A percentile compares a stretch with the other conserved stretches of the same genome.
phyloP scores from a whole-genome alignment of 1,139 yeast species.

The Candida anutae region DNA sequence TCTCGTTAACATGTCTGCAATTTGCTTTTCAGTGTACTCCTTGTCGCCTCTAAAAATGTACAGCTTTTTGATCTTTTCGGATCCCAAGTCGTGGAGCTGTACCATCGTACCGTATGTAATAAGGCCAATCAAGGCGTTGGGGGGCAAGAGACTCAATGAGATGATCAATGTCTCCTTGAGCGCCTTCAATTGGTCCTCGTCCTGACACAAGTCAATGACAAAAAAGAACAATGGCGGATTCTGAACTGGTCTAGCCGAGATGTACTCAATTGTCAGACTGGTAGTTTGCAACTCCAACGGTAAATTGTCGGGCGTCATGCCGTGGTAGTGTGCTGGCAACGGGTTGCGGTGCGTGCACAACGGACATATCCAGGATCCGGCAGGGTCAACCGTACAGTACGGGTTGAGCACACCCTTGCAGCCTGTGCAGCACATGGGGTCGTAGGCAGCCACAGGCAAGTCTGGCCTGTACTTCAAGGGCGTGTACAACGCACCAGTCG shows the following conservation, averaged over 20 bases:
- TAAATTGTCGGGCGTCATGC: constrained; percentile 71
- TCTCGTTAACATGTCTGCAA: constrained; percentile 64
- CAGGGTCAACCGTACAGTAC: constrained; percentile 75
- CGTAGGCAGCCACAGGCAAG: constrained; percentile 76
- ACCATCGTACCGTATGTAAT: constrained; percentile 93
- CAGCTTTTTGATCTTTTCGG: constrained; percentile 67
- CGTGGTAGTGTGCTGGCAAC: constrained; percentile 84
- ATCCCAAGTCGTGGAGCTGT: constrained; percentile 87
- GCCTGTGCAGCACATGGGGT: constrained; percentile 78
- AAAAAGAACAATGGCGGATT: constrained; percentile 90
- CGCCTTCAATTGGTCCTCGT: constrained; percentile 84
- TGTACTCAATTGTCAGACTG: constrained; percentile 87
- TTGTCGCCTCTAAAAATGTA: constrained; percentile 91
- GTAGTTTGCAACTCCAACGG: constrained; percentile 79
- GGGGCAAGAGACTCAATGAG: constrained; percentile 79
- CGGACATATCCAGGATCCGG: constrained; percentile 87
- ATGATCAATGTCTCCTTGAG: constrained; percentile 81
- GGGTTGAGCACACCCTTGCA: constrained; percentile 90
- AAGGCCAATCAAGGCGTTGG: constrained; percentile 86
- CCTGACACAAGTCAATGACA: constrained; percentile 91
- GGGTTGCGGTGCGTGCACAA: constrained; percentile 79
- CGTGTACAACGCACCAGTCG: constrained; percentile 89
- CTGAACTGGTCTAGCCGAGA: constrained; percentile 80
- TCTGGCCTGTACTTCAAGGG: constrained; percentile 80
- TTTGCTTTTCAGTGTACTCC: constrained; percentile 71